These are phyloP conservation scores for Trametes sp. DNA, from an alignment of 1,284 basidiomycete species.

Conservation along the genomic window DNA sequence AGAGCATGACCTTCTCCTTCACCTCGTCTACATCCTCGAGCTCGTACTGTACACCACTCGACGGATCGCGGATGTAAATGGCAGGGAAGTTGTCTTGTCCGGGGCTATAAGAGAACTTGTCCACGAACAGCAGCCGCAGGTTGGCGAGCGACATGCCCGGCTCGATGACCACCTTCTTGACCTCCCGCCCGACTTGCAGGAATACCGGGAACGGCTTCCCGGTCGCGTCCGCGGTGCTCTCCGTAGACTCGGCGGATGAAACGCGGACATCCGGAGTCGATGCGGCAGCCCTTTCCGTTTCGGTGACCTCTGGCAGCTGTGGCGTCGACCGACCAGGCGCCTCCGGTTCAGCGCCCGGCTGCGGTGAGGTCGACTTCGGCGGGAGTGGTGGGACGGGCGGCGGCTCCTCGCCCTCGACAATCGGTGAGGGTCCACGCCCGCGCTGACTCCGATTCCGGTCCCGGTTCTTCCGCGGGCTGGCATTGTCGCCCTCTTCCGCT, in stretches of 20 bases:
- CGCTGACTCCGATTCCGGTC: constrained; percentile 38
- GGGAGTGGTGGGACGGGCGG: constrained; percentile 58
- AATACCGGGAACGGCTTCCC: constrained; percentile 73
- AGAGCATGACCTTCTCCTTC: constrained; percentile 86
- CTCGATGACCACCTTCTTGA: constrained; percentile 87
- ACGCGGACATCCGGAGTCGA: constrained; percentile 7
- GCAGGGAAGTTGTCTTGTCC: constrained; percentile 94
- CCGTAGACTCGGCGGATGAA: constrained; percentile 22
- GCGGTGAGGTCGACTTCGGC: constrained; percentile 32
- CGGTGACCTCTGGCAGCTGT: constrained; percentile 4
- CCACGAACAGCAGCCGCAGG: constrained; percentile 90
- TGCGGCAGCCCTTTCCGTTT: background rate
- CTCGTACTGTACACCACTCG: constrained; percentile 94
- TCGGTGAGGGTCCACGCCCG: constrained; percentile 40
- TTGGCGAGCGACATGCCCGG: constrained; percentile 74
- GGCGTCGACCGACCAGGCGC: constrained; percentile 14
- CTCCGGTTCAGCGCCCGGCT: constrained; percentile 13
- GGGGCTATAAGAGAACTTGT: constrained; percentile 95
- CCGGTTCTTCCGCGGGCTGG: constrained; percentile 36
- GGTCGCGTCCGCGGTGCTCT: constrained; percentile 28
- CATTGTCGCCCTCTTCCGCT: constrained; percentile 69
- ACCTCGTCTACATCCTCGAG: constrained; percentile 96
- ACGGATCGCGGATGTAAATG: constrained; percentile 93
- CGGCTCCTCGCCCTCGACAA: constrained; percentile 50
- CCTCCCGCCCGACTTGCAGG: constrained; percentile 91